A percentile compares a stretch with the other conserved stretches of the same genome.
These are phyloP conservation scores for Fistulina hepatica DNA, from an alignment of 1,284 basidiomycete species.

Conservation along the genomic window DNA sequence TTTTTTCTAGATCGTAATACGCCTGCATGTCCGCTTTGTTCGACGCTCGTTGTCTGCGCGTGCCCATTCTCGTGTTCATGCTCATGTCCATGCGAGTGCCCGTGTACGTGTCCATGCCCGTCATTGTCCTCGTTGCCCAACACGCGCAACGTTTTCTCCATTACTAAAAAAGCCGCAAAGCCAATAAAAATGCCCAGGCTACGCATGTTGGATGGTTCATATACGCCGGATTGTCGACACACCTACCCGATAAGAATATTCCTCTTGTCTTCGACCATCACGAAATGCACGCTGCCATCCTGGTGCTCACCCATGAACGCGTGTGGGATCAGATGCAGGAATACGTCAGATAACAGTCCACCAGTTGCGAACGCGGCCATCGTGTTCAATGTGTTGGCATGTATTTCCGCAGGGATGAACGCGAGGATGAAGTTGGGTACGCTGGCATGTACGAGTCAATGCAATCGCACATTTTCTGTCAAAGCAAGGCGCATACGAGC, in stretches of 20 bases:
- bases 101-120: slow-evolving; percentile 49
- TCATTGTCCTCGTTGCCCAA: slow-evolving; percentile 51
- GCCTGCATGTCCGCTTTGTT: slow-evolving; percentile 19
- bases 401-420: slow-evolving; percentile 80
- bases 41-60: slow-evolving; percentile 18
- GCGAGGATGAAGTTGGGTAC: slow-evolving; percentile 87
- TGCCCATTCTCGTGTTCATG: slow-evolving; percentile 10
- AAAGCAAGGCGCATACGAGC: slow-evolving; percentile 54
- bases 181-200: slow-evolving; percentile 76
- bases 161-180: slow-evolving; percentile 80
- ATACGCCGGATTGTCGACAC: background rate
- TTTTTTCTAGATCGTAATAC: slow-evolving; percentile 14
- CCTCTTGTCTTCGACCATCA: slow-evolving; percentile 80
- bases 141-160: slow-evolving; percentile 83
- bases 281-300: slow-evolving; percentile 52
- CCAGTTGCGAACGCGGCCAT: slow-evolving; percentile 88
- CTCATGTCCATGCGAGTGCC: slow-evolving; percentile 31
- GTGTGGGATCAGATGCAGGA: slow-evolving; percentile 82
- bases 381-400: slow-evolving; percentile 73
- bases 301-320: slow-evolving; percentile 82
- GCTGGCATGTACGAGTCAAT: slow-evolving; percentile 30
- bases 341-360: slow-evolving; percentile 82
- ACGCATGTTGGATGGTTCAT: slow-evolving; percentile 5
- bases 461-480: slow-evolving; percentile 11
- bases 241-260: slow-evolving; percentile 78